Evolutionary conservation across 306 rosid species (phyloP).

Genomic region (Cicer cuneatum): DNA sequence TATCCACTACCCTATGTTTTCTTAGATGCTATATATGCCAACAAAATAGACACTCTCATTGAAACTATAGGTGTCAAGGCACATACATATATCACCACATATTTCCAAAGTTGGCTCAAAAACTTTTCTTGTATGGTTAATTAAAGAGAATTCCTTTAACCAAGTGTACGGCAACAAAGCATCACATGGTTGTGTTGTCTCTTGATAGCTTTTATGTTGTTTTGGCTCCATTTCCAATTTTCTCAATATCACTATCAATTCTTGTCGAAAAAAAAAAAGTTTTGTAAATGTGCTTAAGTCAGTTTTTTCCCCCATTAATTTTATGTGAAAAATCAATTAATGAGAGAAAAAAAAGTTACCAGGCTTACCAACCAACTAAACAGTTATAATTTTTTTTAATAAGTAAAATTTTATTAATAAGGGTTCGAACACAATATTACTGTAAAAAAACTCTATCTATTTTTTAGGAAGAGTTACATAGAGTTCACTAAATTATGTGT

Average conservation of each 20-base stretch:
- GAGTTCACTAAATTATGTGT: too few species aligned
- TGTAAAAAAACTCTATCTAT: too few species aligned
- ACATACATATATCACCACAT: constrained; percentile 32
- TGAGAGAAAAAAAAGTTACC: neutral
- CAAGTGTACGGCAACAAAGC: constrained; percentile 41
- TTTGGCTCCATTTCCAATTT: constrained; percentile 39
- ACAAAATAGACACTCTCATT: constrained; percentile 46
- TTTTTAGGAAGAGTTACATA: too few species aligned
- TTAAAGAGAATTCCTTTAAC: constrained; percentile 32
- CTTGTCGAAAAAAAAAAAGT: constrained; percentile 17
- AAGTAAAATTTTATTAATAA: too few species aligned
- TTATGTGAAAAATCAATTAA: neutral
- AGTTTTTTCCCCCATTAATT: neutral
- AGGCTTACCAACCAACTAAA: neutral
- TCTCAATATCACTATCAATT: constrained; percentile 38
- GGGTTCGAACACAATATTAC: too few species aligned
- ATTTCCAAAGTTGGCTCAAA: constrained; percentile 37
- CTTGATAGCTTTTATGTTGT: constrained; percentile 42
- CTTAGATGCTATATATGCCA: constrained; percentile 45
- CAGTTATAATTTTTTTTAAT: neutral
- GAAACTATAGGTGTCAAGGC: constrained; percentile 36
- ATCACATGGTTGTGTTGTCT: constrained; percentile 42
- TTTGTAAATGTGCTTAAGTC: neutral
- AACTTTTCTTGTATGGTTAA: constrained; percentile 40
- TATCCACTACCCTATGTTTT: constrained; percentile 44